Conservation (phyloP, 2,329 filamentous ascomycete species). For the Ambrosiella cleistominuta region DNA sequence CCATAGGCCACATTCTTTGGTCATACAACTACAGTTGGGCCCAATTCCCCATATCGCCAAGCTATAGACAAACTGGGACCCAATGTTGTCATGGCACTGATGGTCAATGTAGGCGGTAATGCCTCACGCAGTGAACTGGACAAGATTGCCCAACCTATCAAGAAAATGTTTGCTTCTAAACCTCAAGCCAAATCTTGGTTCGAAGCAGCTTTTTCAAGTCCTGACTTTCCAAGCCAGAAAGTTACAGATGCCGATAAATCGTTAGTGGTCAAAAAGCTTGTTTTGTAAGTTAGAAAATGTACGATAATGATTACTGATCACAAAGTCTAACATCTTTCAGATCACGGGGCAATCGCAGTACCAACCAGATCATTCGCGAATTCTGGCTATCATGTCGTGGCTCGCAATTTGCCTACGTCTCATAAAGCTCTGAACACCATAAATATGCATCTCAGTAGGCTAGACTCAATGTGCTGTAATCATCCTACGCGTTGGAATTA, state of each 20-base stretch:
- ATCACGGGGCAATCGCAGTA: slow-evolving; percentile 44
- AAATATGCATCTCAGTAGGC: no score
- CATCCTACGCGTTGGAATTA: no score
- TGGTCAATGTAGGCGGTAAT: slow-evolving; percentile 49
- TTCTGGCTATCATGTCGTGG: slow-evolving; percentile 56
- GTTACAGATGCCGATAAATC: slow-evolving; percentile 41
- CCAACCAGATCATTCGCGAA: slow-evolving; percentile 49
- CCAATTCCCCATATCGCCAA: slow-evolving; percentile 26
- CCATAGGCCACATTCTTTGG: slow-evolving; percentile 34
- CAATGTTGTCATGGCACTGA: slow-evolving; percentile 37
- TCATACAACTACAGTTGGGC: slow-evolving; percentile 25
- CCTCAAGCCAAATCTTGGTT: slow-evolving; percentile 43
- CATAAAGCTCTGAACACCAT: background rate
- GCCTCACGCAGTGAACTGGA: slow-evolving; percentile 57
- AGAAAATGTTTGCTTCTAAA: slow-evolving; percentile 44
- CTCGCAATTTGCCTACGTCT: slow-evolving; percentile 31
- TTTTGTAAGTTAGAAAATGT: slow-evolving; percentile 30
- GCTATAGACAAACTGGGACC: slow-evolving; percentile 45
- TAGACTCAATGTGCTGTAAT: no score
- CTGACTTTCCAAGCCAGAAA: slow-evolving; percentile 40
- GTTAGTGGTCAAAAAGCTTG: slow-evolving; percentile 47
- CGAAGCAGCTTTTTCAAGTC: slow-evolving; percentile 37
- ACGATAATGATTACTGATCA: background rate
- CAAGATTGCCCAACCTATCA: slow-evolving; percentile 50
- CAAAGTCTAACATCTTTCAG: slow-evolving; percentile 20